Percentiles rank a stretch among this genome's conserved stretches.
Evolutionary conservation across 208 protist genomes (phyloP).

Genomic region (Blechomonas ayalai): DNA sequence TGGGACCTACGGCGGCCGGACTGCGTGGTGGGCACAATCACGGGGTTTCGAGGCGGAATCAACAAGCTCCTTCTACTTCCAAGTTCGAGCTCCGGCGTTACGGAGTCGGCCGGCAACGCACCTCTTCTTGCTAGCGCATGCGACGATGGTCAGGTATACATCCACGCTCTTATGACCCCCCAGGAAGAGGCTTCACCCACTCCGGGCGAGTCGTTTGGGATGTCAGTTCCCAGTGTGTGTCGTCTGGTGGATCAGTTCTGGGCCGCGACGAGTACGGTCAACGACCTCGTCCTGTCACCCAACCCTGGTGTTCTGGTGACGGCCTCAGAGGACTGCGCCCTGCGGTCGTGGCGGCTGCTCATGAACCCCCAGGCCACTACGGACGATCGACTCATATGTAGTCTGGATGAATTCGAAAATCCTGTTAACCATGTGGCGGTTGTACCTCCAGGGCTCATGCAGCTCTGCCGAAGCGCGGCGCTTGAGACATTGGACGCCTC

Average conservation of each 20-base stretch:
- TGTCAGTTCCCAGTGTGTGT: conserved; percentile 10
- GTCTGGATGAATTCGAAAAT: conserved; percentile 78
- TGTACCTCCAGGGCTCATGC: conserved; percentile 21
- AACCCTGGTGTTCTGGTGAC: conserved; percentile 41
- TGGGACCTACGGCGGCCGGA: conserved; percentile 62
- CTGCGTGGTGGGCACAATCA: conserved; percentile 25
- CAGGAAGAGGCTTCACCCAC: background rate
- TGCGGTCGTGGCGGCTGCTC: conserved; percentile 68
- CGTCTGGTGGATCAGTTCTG: conserved; percentile 62
- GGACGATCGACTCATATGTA: conserved; percentile 57
- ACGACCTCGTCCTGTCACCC: conserved; percentile 56
- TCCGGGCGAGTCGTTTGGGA: background rate
- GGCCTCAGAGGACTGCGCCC: conserved; percentile 65
- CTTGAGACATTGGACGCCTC: background rate
- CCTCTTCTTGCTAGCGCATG: conserved; percentile 57
- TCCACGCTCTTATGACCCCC: conserved; percentile 29
- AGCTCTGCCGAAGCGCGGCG: background rate
- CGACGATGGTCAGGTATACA: conserved; percentile 79
- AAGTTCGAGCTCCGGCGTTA: conserved; percentile 6
- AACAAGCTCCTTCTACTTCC: conserved; percentile 74
- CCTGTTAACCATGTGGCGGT: conserved; percentile 76
- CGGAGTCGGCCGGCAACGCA: background rate
- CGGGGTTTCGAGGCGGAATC: conserved; percentile 62
- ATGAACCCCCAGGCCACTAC: conserved; percentile 12
- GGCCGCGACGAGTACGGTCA: conserved; percentile 62